Base-by-base conservation (phyloP, 2,329 filamentous ascomycete genomes). In the Orbilia ellipsospora region DNA sequence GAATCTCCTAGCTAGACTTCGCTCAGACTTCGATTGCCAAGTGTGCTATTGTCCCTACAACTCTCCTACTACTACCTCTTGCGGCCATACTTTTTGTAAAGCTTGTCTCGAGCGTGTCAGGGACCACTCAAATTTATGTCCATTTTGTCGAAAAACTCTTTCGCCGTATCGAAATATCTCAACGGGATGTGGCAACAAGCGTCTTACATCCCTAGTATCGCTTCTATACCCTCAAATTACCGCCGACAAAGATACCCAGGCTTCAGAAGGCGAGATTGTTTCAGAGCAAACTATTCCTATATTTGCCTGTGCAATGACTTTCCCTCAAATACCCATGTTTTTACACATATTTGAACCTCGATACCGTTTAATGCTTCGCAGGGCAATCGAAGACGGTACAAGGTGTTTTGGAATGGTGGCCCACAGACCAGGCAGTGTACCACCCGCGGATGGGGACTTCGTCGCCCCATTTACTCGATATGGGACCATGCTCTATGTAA, bases 261-360 rank as follows among this genome's bases (percentile, higher is more conserved):
- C 86, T 5, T 83, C 59, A 2, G 51, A 68, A 12, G 31, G 31
- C 31, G 57, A 68, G 12, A 6, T n/a, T 0, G 15, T n/a, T 18
- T 82, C 85, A 2, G 88, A 88, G 8, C 84, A 88, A 16, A 87
- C 89, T 42, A 87, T 90, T 2, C 88, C 92, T 0, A 84, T 97
- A 0, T 97, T 97, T 78, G 87, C 96, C 36, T 95, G 92, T 82
- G 93, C 92, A 0, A 83, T 96, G 7, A 88, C 92, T 0, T 94
- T 95, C 78, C 94, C 94, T 0, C 85, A 86, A 1, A 93, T 94
- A 88, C 92, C 91, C 0, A 94, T 92, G 0, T 95, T 95, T 78
- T 84, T 97, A 2, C 92, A 96, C 79, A 88, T 97, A n/a, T 97
- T 96, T 80, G 94, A 97, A 81, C 92, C 92, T n/a, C 87, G 92